Conservation (phyloP, 2,329 filamentous ascomycete species). For the Hymenoscyphus fraxineus region DNA sequence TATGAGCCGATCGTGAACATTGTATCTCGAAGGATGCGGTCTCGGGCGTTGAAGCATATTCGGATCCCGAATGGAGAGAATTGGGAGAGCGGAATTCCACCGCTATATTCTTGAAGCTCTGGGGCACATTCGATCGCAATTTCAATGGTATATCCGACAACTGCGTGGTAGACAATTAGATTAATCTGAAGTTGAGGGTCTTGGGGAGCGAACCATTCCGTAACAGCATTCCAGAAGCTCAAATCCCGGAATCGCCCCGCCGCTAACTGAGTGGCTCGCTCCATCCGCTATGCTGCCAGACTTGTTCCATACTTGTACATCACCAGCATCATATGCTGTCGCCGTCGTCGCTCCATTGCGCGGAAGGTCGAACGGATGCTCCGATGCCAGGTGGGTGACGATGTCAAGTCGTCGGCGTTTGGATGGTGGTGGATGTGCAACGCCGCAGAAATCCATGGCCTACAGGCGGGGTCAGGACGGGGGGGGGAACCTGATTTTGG, state of each 20-base stretch:
- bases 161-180: background rate
- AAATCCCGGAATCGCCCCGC: background rate
- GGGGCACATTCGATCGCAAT: background rate
- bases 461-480: background rate
- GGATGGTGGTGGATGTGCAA: background rate
- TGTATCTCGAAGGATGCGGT: background rate
- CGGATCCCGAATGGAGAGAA: background rate
- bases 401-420: background rate
- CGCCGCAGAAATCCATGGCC: background rate
- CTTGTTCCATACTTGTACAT: background rate
- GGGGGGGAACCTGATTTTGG: background rate
- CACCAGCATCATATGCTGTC: background rate
- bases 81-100: background rate
- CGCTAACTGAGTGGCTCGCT: background rate
- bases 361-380: background rate
- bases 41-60: background rate
- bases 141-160: background rate
- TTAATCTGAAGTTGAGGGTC: background rate
- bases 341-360: background rate
- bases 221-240: background rate
- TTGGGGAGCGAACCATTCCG: background rate
- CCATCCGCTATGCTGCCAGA: background rate
- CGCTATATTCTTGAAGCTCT: background rate
- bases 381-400: background rate
- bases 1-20: background rate